These are phyloP conservation scores for Aspergillus diversus DNA, from an alignment of 495 filamentous ascomycete genomes.

Conservation along the genomic window DNA sequence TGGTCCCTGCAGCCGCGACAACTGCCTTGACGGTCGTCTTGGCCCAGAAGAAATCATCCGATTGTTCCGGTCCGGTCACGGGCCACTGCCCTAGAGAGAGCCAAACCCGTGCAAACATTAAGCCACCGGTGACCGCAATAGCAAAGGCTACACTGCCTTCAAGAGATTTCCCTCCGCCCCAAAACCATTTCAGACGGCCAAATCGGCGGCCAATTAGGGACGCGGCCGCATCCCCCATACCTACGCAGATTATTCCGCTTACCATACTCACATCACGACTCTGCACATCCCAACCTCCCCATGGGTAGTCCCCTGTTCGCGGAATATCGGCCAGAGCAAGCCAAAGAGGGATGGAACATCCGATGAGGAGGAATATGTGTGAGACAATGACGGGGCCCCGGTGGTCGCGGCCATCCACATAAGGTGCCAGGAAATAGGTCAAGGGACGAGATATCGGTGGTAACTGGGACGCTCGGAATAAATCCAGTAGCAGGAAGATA, in stretches of 20 bases:
- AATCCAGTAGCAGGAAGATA: constrained; percentile 84
- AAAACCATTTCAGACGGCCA: constrained; percentile 89
- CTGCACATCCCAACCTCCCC: constrained; percentile 72
- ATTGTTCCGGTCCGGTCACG: constrained; percentile 33
- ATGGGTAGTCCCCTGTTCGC: constrained; percentile 53
- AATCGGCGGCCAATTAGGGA: constrained; percentile 86
- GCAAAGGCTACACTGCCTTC: constrained; percentile 90
- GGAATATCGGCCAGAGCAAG: constrained; percentile 72
- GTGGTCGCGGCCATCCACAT: constrained; percentile 92
- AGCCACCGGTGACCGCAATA: constrained; percentile 72
- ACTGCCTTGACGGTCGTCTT: constrained; percentile 59
- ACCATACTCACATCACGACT: constrained; percentile 82
- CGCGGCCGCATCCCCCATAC: constrained; percentile 94
- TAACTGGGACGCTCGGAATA: constrained; percentile 87
- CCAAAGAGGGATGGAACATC: constrained; percentile 96
- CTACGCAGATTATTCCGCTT: constrained; percentile 89
- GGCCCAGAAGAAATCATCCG: constrained; percentile 39
- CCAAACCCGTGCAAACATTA: constrained; percentile 75
- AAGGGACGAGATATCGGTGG: constrained; percentile 84
- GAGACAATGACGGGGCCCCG: constrained; percentile 92
- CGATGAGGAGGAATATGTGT: constrained; percentile 94
- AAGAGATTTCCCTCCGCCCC: constrained; percentile 93
- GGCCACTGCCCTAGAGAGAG: constrained; percentile 74
- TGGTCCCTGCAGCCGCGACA: constrained; percentile 76
- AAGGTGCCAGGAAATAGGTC: constrained; percentile 84